Evolutionary conservation across 257 asterid species (phyloP).

Genomic region (Solanum okadae): DNA sequence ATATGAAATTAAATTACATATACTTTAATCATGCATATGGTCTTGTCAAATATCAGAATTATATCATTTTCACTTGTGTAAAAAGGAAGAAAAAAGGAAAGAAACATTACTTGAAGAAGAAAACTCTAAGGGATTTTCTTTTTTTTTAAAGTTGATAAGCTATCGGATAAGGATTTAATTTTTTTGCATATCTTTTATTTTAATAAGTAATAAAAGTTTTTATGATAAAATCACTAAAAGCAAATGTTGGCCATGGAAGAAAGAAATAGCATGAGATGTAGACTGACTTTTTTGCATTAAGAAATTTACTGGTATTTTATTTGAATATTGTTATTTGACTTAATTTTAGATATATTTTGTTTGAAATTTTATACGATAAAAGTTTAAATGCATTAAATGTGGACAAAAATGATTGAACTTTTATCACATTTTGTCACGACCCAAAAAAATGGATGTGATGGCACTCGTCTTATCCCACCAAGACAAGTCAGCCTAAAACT

Average conservation of each 20-base stretch:
- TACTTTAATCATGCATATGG: not conserved
- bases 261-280: not conserved
- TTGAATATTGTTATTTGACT: not conserved
- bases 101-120: not conserved
- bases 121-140: not conserved
- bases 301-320: not conserved
- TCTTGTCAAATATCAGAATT: not conserved
- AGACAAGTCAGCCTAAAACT: no score
- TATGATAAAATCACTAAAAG: not conserved
- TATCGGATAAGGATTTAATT: not conserved
- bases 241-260: not conserved
- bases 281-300: not conserved
- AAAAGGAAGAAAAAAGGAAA: not conserved
- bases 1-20: not conserved
- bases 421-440: no score
- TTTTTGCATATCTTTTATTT: not conserved
- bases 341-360: not conserved
- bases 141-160: not conserved
- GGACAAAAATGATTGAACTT: not conserved
- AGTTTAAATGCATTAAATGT: not conserved
- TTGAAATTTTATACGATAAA: not conserved
- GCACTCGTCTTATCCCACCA: no score
- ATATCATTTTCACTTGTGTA: not conserved
- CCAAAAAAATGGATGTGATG: no score
- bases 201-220: not conserved